Conservation (phyloP, 2,329 filamentous ascomycete genomes). For the Aspergillus piperis region DNA sequence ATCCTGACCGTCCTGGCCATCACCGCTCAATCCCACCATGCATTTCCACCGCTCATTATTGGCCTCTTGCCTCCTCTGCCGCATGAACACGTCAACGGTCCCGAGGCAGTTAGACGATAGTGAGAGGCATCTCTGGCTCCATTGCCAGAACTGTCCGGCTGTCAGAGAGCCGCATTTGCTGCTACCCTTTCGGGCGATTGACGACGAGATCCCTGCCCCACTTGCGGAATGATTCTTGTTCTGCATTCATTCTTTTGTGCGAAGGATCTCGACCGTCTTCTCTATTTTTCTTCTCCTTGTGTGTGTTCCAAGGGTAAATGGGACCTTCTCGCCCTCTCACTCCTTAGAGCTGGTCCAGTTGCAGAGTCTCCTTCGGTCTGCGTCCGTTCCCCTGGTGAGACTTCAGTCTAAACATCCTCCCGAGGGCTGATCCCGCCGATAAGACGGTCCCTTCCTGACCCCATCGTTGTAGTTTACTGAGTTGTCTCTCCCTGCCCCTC, state of each 20-base stretch:
- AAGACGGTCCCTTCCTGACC: constrained; percentile 17
- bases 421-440: constrained; percentile 20
- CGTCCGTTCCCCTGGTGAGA: constrained; percentile 7
- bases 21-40: constrained; percentile 16
- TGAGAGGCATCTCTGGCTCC: constrained; percentile 13
- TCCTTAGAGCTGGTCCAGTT: background rate
- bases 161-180: constrained; percentile 21
- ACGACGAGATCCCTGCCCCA: constrained; percentile 20
- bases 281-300: constrained; percentile 5
- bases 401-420: constrained; percentile 19
- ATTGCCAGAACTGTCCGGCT: constrained; percentile 12
- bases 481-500: constrained; percentile 22
- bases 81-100: constrained; percentile 33
- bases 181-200: constrained; percentile 12
- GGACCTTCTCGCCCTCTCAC: background rate
- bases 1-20: constrained; percentile 5
- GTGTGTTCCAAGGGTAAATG: background rate
- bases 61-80: constrained; percentile 18
- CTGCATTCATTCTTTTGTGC: constrained; percentile 12
- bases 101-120: constrained; percentile 19
- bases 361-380: background rate
- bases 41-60: constrained; percentile 24
- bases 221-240: constrained; percentile 14
- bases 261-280: background rate
- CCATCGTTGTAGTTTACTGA: constrained; percentile 20